Evolutionary conservation across 169 alveolate genomes (phyloP), one percentile per base, ranked within the genome.

Genomic region (Plasmodium knowlesi): DNA sequence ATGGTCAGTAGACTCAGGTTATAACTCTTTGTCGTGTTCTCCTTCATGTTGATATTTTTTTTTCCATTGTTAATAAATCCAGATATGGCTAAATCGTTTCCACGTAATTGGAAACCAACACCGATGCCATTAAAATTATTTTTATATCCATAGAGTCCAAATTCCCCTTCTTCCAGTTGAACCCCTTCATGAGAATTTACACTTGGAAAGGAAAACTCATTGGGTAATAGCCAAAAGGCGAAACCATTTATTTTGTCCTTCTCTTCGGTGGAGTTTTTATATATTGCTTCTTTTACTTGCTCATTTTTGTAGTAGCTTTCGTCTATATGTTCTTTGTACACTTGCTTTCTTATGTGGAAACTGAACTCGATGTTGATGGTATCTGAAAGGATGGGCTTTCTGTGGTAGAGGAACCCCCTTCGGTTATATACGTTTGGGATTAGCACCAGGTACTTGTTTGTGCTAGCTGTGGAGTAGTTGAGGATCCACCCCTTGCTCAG

Each of bases 341-440:
- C 6, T 61, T 79, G 34, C 19, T 37, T 76, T 5, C 25, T 22
- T 3, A 89, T 89, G 43, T 37, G 54, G 16, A 89, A 89, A 4
- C 46, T 89, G 43, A 89, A 89, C 19, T 54, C 82, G 16, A 89
- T 39, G n/a, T 10, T 22, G n/a, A 89, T n/a, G 25, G 19, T 80
- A 6, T 89, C 89, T 3, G 94, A 89, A 4, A 6, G 19, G 22
- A 89, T 78, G 0, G 94, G 90, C 9, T 57, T 89, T 1, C 25
- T 67, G 39, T 89, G 50, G 70, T 89, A 72, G 16, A 89, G 39
- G 41, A 89, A 30, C 0, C 94, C 94, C 34, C 94, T 76, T 89
- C 94, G 61, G 14, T 79, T 89, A n/a, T 89, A 89, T 0, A 89
- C 89, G 19, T 43, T 89, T 19, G 94, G 94, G n/a, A 89, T 61